A percentile compares a stretch with the other conserved stretches of the same genome.
phyloP scores from a whole-genome alignment of 2,329 filamentous ascomycete genomes.

The Colletotrichum lupini region DNA sequence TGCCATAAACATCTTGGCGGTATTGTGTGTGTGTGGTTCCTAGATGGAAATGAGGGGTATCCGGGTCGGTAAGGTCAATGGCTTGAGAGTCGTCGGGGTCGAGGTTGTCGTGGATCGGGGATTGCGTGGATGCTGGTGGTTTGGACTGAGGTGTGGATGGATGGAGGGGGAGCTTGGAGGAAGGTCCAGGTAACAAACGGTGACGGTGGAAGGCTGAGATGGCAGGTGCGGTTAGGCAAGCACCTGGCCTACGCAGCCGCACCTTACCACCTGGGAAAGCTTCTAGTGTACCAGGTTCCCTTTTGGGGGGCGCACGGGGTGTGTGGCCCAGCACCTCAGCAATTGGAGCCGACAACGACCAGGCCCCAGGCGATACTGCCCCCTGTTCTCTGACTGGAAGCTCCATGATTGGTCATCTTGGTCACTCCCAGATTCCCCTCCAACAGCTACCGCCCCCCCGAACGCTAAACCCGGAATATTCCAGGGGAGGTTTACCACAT shows the following conservation, averaged over 20 bases:
- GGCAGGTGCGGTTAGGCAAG: slow-evolving; percentile 46
- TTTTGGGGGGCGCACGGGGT: not conserved
- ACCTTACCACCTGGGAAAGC: not conserved
- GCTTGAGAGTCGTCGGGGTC: not conserved
- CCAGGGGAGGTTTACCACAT: slow-evolving; percentile 13
- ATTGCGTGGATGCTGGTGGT: slow-evolving; percentile 16
- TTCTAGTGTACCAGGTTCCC: slow-evolving; percentile 5
- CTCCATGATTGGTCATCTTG: slow-evolving; percentile 20
- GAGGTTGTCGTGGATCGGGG: slow-evolving; percentile 17
- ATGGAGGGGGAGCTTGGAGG: slow-evolving; percentile 31
- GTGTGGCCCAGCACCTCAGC: not conserved
- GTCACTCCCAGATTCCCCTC: not conserved
- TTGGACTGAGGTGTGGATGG: slow-evolving; percentile 5
- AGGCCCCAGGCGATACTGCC: not conserved
- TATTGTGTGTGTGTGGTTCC: slow-evolving; percentile 43
- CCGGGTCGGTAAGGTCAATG: slow-evolving; percentile 3
- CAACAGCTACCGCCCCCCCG: not conserved
- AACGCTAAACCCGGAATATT: slow-evolving; percentile 31
- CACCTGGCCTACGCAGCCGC: slow-evolving; percentile 51
- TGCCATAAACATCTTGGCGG: slow-evolving; percentile 96
- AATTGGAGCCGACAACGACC: not conserved
- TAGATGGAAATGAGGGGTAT: not conserved
- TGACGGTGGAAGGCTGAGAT: slow-evolving; percentile 30
- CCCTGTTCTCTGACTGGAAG: slow-evolving; percentile 1
- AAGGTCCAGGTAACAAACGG: slow-evolving; percentile 33